Conservation (phyloP, 345 rosid species). For the Noccaea caerulescens region DNA sequence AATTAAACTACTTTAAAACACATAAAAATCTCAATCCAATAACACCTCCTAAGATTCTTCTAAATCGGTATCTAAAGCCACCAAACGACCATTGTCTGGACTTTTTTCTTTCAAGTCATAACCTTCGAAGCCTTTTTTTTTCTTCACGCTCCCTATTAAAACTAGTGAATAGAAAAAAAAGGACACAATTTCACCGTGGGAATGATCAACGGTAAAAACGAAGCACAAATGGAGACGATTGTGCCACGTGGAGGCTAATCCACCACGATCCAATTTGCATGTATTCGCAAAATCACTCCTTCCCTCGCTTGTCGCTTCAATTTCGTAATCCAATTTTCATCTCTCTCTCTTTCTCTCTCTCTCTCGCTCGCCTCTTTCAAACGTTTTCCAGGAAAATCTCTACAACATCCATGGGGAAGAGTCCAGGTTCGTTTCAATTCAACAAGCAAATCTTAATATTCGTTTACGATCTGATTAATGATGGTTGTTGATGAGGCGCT, state of each 20-base stretch:
- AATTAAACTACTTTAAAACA: no score
- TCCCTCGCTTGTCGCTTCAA: conserved; percentile 29
- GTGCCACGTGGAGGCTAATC: conserved; percentile 36
- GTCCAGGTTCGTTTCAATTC: conserved; percentile 23
- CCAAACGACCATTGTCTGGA: no score
- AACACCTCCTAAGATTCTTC: no score
- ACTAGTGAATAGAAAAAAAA: no score
- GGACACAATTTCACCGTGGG: not conserved
- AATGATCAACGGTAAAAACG: conserved; percentile 35
- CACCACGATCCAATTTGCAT: conserved; percentile 25
- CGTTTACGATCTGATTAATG: not conserved
- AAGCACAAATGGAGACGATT: conserved; percentile 19
- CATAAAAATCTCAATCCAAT: no score
- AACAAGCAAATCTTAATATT: not conserved
- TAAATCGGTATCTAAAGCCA: no score
- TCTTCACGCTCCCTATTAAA: no score
- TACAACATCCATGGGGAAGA: conserved; percentile 26
- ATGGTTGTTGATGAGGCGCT: not conserved
- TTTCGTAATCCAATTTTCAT: not conserved
- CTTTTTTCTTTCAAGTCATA: no score
- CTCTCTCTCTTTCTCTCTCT: not conserved
- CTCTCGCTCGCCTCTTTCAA: not conserved
- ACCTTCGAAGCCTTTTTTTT: no score
- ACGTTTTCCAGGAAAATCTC: conserved; percentile 14
- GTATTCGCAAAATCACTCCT: not conserved